These are phyloP conservation scores for Rhododendron molle DNA, from an alignment of 148 eudicot species.

Conservation along the genomic window DNA sequence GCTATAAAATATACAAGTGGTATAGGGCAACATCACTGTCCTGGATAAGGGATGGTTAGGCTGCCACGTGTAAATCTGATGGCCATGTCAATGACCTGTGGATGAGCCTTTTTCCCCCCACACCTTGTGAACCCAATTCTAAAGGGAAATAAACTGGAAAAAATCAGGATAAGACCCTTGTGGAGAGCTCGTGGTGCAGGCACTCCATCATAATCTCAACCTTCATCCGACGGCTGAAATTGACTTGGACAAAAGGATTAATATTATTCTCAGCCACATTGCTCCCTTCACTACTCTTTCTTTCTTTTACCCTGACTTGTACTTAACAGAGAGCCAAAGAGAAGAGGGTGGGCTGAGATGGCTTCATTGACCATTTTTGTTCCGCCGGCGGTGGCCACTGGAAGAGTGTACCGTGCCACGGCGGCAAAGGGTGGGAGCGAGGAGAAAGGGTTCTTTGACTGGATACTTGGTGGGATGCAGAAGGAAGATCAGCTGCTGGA, in stretches of 20 bases:
- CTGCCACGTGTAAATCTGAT: slow-evolving; percentile 30
- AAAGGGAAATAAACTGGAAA: background rate
- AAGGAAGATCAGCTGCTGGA: slow-evolving; percentile 62
- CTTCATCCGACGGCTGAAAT: slow-evolving; percentile 14
- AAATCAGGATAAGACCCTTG: slow-evolving; percentile 45
- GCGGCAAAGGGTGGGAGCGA: slow-evolving; percentile 45
- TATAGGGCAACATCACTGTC: background rate
- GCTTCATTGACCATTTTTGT: slow-evolving; percentile 49
- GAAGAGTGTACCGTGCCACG: slow-evolving; percentile 38
- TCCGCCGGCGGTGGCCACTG: slow-evolving; percentile 26
- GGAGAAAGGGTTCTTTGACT: slow-evolving; percentile 58
- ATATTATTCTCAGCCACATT: slow-evolving; percentile 6
- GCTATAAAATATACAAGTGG: background rate
- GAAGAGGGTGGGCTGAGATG: slow-evolving; percentile 18
- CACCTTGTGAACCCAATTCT: background rate
- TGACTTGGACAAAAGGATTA: background rate
- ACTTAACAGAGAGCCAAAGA: background rate
- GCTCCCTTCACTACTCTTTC: background rate
- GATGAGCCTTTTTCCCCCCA: background rate
- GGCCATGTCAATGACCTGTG: slow-evolving; percentile 18
- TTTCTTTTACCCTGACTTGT: background rate
- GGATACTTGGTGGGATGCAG: slow-evolving; percentile 40
- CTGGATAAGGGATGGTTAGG: background rate
- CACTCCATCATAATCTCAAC: slow-evolving; percentile 27
- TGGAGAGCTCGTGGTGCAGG: slow-evolving; percentile 48